Evolutionary conservation across 805 yeast genomes (phyloP), one percentile per base, ranked within the genome.

Genomic region (Pichia thaimueangensis): DNA sequence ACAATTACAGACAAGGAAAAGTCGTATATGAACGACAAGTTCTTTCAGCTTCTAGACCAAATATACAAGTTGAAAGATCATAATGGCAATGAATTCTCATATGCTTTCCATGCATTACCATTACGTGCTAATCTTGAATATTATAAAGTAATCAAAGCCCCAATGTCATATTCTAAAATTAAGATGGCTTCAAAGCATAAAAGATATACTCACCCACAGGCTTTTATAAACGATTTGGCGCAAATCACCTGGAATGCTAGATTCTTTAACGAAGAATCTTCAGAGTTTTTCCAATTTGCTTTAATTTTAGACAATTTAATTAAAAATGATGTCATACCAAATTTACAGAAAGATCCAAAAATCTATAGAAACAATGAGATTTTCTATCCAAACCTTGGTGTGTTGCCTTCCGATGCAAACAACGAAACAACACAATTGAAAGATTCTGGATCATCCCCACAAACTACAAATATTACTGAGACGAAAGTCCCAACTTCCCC

Each of bases 221-320:
- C 78, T 35, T 88, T 86, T 59, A 65, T 89, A 29, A 73, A 68
- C 44, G 96, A 89, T 60, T 58, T 89, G 45, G 86, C 82, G 0
- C 94, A 86, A 60, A 83, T 91, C 40, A 75, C 86, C 1, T 86
- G 95, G 88, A 91, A 91, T 57, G 96, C 97, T 3, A 76, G 86
- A 47, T 75, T 81, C 36, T 91, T 82, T 62, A 91, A 91, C 62
- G 79, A 78, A 45, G 80, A 78, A 48, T 79, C 72, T 12, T 77
- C 88, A 1, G 67, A 67, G 15, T 82, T 84, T 41, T 84, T 82
- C 62, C 69, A 69, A 20, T 84, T 82, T 52, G 96, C 88, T 4
- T 67, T 70, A 16, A 66, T 78, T 19, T 60, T 82, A 48, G 82
- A 82, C 52, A 59, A 68, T 33, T 78, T 62, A 56, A 57, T 82